A percentile compares a stretch with the other conserved stretches of the same genome.
Conservation (phyloP, 2,329 filamentous ascomycete genomes). For the Colletotrichum melonis region DNA sequence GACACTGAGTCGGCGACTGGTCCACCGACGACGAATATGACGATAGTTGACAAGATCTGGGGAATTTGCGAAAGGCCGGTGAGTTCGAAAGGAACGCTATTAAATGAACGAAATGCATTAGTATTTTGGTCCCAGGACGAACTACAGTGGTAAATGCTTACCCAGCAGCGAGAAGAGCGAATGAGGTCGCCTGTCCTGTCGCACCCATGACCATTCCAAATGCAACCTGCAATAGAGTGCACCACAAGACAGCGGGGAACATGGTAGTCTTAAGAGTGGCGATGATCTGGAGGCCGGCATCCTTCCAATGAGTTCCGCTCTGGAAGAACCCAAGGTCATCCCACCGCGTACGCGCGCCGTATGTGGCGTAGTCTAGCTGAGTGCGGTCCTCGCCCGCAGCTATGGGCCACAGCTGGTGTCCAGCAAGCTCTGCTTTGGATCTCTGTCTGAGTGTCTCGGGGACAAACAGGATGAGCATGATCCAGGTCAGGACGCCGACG, state of each 20-base stretch:
- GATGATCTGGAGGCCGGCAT: background rate
- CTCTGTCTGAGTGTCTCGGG: background rate
- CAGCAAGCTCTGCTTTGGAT: background rate
- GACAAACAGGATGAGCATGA: background rate
- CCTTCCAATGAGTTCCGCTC: background rate
- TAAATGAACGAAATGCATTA: background rate
- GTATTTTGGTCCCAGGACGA: background rate
- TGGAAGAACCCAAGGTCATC: background rate
- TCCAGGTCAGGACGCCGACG: background rate
- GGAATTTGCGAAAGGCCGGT: background rate
- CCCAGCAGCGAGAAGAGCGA: background rate
- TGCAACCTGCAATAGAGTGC: background rate
- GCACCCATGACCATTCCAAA: background rate
- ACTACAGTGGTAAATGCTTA: background rate
- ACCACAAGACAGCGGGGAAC: background rate
- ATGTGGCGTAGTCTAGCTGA: background rate
- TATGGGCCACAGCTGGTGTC: background rate
- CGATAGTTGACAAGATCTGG: background rate
- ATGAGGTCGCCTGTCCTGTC: background rate
- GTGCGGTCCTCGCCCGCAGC: background rate
- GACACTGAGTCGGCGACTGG: background rate
- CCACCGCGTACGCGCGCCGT: background rate
- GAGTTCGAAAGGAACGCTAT: background rate
- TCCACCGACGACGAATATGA: background rate
- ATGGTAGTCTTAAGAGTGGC: background rate